Evolutionary conservation across 345 rosid genomes (phyloP).

Genomic region (Sapria himalayana): DNA sequence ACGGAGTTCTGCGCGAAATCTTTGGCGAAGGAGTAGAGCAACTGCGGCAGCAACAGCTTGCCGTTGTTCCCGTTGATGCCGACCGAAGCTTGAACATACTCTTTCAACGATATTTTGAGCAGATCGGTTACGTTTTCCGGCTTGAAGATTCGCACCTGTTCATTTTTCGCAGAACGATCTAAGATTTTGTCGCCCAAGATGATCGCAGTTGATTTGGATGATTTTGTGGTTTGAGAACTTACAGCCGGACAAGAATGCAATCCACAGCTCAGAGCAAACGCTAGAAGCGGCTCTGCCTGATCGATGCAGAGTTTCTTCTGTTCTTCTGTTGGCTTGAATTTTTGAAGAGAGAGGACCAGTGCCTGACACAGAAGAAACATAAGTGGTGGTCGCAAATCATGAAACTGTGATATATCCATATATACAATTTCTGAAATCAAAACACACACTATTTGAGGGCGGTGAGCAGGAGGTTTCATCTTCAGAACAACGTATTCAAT

Average conservation of each 20-base stretch:
- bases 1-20: conserved; percentile 19
- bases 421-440: too few species aligned
- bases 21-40: conserved; percentile 31
- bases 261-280: conserved; percentile 41
- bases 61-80: conserved; percentile 30
- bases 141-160: conserved; percentile 41
- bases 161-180: neutral
- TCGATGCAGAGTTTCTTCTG: conserved; percentile 24
- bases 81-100: conserved; percentile 34
- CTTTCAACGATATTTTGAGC: conserved; percentile 26
- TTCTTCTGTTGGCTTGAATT: conserved; percentile 30
- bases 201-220: too few species aligned
- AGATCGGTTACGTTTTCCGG: conserved; percentile 26
- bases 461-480: conserved; percentile 39
- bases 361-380: conserved; percentile 16
- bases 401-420: neutral
- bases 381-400: too few species aligned
- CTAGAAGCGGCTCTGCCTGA: conserved; percentile 36
- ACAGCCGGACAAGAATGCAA: conserved; percentile 57
- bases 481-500: conserved; percentile 34
- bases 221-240: too few species aligned
- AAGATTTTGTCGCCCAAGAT: too few species aligned
- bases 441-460: conserved; percentile 37
- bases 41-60: conserved; percentile 36
- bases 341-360: conserved; percentile 30